Evolutionary conservation across 257 asterid species (phyloP).

Genomic region (Voacanga thouarsii): DNA sequence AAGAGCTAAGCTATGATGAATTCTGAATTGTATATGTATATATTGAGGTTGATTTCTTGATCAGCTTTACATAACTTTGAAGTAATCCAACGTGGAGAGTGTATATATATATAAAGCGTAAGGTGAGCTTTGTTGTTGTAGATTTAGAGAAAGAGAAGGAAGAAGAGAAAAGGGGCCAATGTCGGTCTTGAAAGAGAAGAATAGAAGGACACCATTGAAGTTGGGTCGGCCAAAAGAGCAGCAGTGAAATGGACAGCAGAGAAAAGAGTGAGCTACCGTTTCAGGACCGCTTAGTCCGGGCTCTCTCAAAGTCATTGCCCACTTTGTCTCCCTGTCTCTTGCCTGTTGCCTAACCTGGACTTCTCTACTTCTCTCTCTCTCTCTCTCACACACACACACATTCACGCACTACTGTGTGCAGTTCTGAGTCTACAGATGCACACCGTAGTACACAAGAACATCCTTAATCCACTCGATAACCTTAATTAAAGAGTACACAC

Average conservation of each 20-base stretch:
- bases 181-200: conserved; percentile 17
- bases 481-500: neutral
- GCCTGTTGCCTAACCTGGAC: conserved; percentile 14
- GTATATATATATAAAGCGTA: neutral
- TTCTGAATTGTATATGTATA: neutral
- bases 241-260: conserved; percentile 46
- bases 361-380: no score
- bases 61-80: conserved; percentile 17
- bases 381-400: neutral
- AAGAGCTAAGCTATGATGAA: neutral
- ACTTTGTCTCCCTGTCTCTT: conserved; percentile 39
- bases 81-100: neutral
- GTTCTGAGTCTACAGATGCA: no score
- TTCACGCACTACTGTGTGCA: neutral
- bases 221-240: conserved; percentile 66
- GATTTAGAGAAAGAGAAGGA: neutral
- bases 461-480: conserved; percentile 12
- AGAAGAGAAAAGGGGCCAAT: conserved; percentile 20
- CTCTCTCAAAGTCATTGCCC: conserved; percentile 20
- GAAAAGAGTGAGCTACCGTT: conserved; percentile 21
- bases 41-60: neutral
- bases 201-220: conserved; percentile 42
- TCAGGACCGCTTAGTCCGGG: conserved; percentile 19
- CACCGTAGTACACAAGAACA: conserved; percentile 2
- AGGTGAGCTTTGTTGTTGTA: no score